A percentile compares a stretch with the other conserved stretches of the same genome.
These are phyloP conservation scores for Modicella reniformis DNA, from an alignment of 371 early-diverging fungal genomes.

Conservation along the genomic window DNA sequence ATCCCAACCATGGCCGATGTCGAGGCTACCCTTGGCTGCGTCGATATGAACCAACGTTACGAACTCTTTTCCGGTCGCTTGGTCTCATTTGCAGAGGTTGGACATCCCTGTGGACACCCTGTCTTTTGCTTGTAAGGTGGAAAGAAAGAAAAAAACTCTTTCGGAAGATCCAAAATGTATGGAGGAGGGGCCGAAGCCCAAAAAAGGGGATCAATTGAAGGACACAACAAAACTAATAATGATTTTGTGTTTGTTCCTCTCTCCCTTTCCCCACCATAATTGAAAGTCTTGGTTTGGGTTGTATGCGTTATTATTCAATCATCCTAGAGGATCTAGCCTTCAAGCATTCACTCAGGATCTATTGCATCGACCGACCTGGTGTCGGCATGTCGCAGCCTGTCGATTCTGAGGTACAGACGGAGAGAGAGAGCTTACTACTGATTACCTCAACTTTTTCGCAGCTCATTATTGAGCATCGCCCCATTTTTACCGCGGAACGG, in stretches of 20 bases:
- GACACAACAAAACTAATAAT: not conserved
- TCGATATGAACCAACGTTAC: constrained; percentile 55
- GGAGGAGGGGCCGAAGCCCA: not conserved
- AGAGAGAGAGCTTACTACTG: not conserved
- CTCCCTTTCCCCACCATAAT: not conserved
- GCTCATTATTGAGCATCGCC: not conserved
- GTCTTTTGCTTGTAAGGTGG: constrained; percentile 54
- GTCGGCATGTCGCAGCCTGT: constrained; percentile 54
- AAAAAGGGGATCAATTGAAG: not conserved
- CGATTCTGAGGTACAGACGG: constrained; percentile 43
- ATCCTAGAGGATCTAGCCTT: constrained; percentile 56
- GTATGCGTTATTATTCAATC: constrained; percentile 57
- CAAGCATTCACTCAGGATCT: constrained; percentile 55
- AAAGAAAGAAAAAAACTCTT: not conserved
- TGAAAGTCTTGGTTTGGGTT: constrained; percentile 53
- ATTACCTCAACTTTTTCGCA: not conserved
- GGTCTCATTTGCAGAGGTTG: constrained; percentile 52
- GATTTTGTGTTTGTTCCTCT: not conserved
- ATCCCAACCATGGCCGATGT: constrained; percentile 56
- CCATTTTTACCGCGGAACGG: too few relatives aligned
- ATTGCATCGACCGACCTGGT: constrained; percentile 57
- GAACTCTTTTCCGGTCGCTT: constrained; percentile 50
- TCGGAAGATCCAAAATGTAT: not conserved
- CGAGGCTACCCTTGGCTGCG: constrained; percentile 53
- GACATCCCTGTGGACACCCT: constrained; percentile 54